Evolutionary conservation across 148 eudicot species (phyloP), one percentile per base, ranked within the genome.

Genomic region (Cornus florida): DNA sequence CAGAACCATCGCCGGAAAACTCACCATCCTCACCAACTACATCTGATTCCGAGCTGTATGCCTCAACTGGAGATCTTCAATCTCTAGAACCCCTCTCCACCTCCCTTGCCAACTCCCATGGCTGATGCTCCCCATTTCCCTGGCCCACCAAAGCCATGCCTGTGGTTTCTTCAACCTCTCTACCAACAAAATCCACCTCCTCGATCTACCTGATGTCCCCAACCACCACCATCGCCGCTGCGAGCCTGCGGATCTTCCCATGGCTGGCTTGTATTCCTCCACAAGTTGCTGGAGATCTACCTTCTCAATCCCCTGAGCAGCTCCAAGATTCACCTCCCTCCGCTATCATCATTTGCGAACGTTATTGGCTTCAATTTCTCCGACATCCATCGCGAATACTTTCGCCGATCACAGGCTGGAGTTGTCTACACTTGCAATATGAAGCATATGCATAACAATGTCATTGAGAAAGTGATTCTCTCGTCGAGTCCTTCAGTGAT

Each of bases 271-370:
- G 28, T 28, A 28, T 28, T 28, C 28, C 82, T 89, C 35, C 84
- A 81, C 24, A 89, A 88, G 20, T 74, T 90, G 28, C 28, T 1
- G 28, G 28, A 28, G 28, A 28, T 28, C 28, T n/a, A n/a, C n/a
- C n/a, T n/a, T n/a, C n/a, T n/a, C n/a, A n/a, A n/a, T n/a, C n/a
- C n/a, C n/a, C n/a, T n/a, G n/a, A n/a, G 90, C 5, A 79, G 82
- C 3, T 74, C 75, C 16, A 86, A 70, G 66, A 43, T 89, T 19
- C 10, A 48, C 28, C 91, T 90, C 39, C 88, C 91, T 0, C 88
- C 93, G 4, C 83, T 94, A 9, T 88, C 91, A 0, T 31, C 93
- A 3, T 92, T 94, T 57, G 94, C 98, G 0, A 87, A 87, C 7
- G 97, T 94, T 3, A 59, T 76, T 2, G 72, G 78, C n/a, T 92